Evolutionary conservation across 495 filamentous ascomycete species (phyloP).

Genomic region (Aspergillus coremiiformis): DNA sequence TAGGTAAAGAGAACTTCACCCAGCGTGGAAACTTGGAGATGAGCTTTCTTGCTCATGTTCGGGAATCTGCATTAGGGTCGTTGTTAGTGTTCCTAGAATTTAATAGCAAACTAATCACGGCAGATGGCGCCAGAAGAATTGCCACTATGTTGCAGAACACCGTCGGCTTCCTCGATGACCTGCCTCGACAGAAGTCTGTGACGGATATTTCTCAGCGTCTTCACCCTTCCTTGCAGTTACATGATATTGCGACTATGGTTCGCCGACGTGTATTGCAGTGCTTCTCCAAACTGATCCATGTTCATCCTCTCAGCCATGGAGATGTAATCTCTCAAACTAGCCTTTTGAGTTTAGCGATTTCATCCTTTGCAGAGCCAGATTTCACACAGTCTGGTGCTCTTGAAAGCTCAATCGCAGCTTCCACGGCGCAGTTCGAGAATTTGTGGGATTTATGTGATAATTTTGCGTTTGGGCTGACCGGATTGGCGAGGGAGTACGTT

Average conservation of each 20-base stretch:
- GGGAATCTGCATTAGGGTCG: conserved; percentile 89
- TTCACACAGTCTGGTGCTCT: conserved; percentile 75
- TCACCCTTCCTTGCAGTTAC: conserved; percentile 80
- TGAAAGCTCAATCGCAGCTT: conserved; percentile 85
- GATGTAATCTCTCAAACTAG: conserved; percentile 88
- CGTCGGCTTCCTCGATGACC: conserved; percentile 71
- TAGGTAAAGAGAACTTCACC: conserved; percentile 79
- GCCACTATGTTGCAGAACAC: conserved; percentile 95
- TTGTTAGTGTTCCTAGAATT: conserved; percentile 89
- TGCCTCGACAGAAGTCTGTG: conserved; percentile 77
- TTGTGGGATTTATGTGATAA: conserved; percentile 96
- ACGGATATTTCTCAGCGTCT: conserved; percentile 81
- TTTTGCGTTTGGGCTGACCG: conserved; percentile 85
- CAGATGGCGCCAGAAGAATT: conserved; percentile 90
- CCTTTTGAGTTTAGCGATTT: conserved; percentile 82
- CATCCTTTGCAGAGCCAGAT: conserved; percentile 89
- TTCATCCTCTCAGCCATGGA: conserved; percentile 70
- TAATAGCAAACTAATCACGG: conserved; percentile 85
- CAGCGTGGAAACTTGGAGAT: conserved; percentile 77
- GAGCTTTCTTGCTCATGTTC: conserved; percentile 87
- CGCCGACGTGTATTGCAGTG: conserved; percentile 89
- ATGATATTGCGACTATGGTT: conserved; percentile 89
- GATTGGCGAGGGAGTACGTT: conserved; percentile 71
- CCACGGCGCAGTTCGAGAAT: conserved; percentile 82
- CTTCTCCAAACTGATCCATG: conserved; percentile 81